Conservation (phyloP, 1,139 yeast genomes). For the Candida frijolesensis region DNA sequence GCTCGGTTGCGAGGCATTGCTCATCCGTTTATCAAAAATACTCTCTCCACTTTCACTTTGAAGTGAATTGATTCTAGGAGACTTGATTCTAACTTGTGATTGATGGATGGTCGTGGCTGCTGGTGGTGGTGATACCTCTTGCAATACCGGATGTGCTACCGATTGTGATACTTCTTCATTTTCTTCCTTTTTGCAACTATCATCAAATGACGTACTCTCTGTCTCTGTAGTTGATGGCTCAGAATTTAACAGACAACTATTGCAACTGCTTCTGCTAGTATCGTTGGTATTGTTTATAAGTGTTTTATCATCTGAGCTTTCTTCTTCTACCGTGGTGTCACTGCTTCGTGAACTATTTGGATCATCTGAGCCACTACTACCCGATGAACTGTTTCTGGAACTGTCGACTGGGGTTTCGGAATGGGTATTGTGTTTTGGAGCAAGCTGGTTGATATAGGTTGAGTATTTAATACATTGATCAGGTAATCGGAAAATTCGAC, state of each 20-base stretch:
- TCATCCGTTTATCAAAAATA: slow-evolving; percentile 5
- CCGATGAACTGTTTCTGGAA: slow-evolving; percentile 26
- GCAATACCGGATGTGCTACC: too few relatives aligned
- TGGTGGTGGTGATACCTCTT: not conserved
- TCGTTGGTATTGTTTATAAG: not conserved
- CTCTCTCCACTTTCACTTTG: slow-evolving; percentile 6
- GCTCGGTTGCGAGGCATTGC: not conserved
- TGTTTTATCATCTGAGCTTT: not conserved
- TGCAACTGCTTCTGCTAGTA: not conserved
- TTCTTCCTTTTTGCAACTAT: not conserved
- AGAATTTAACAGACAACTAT: not conserved
- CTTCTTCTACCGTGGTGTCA: slow-evolving; percentile 1
- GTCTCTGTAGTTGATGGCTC: not conserved
- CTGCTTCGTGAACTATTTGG: not conserved
- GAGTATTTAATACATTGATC: slow-evolving; percentile 17
- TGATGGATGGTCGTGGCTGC: not conserved
- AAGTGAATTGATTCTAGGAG: slow-evolving; percentile 3
- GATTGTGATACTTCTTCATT: not conserved
- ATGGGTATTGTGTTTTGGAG: not conserved
- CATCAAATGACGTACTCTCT: not conserved
- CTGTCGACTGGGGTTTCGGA: slow-evolving; percentile 20
- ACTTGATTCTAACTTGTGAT: not conserved
- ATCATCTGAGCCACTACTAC: slow-evolving; percentile 26
- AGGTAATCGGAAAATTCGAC: slow-evolving; percentile 8
- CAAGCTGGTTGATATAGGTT: slow-evolving; percentile 17